Conservation (phyloP, 2,329 filamentous ascomycete species). For the Dactylellina parvicollis region DNA sequence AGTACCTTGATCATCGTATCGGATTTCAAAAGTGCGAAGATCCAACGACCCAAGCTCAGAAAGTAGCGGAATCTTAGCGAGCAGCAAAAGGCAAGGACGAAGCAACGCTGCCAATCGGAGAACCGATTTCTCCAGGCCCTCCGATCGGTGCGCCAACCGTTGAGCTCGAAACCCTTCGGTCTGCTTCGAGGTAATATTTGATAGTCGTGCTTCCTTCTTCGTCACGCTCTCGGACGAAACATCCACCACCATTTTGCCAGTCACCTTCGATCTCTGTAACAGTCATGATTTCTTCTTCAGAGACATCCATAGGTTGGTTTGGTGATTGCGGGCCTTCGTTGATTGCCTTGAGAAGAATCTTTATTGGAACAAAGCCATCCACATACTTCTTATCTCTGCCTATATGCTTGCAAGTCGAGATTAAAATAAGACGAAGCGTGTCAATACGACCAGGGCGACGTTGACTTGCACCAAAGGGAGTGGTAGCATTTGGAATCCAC, state of each 20-base stretch:
- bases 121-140: constrained; percentile 44
- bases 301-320: constrained; percentile 68
- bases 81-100: constrained; percentile 30
- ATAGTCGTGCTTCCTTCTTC: constrained; percentile 57
- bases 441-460: constrained; percentile 63
- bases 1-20: too few species aligned
- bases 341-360: constrained; percentile 72
- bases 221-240: constrained; percentile 75
- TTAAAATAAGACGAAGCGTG: constrained; percentile 17
- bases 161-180: constrained; percentile 26
- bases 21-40: constrained; percentile 30
- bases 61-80: constrained; percentile 21
- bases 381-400: constrained; percentile 60
- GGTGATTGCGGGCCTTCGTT: constrained; percentile 68
- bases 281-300: constrained; percentile 76
- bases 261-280: constrained; percentile 93
- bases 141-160: constrained; percentile 22
- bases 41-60: constrained; percentile 31
- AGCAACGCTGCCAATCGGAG: constrained; percentile 21
- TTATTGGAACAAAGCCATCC: constrained; percentile 76
- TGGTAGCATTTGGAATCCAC: constrained; percentile 58
- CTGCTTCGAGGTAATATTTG: constrained; percentile 14
- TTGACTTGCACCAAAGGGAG: constrained; percentile 69
- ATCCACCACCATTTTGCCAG: constrained; percentile 85
- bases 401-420: constrained; percentile 58